Base-by-base conservation (phyloP, 441 rosid genomes). In the Eruca vesicaria region DNA sequence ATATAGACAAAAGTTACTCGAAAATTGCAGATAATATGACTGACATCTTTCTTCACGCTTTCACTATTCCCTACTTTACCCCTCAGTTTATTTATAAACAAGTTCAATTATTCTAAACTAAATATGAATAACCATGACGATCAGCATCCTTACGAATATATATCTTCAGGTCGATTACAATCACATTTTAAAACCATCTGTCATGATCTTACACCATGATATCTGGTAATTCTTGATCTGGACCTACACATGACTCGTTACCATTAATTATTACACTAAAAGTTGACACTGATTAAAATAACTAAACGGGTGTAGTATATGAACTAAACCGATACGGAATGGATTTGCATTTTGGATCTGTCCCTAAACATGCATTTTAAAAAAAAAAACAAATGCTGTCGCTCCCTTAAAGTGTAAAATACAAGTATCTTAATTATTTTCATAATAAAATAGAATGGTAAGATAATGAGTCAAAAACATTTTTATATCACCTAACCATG, bases 41-140 rank as follows among this genome's bases (percentile, higher is more conserved):
- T 69, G 74, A 69, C 70, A 75, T 69, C 58, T 69, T 62, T 74
- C 58, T 75, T 63, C 69, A 60, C 79, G 66, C 75, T 69, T 63
- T 63, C 29, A 20, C 70, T 52, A 55, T 63, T 55, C 66, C 56
- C 60, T 52, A 53, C 14, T 38, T 20, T 69, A 6, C 69, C 79
- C 64, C 19, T 68, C 48, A 20, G n/a, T 66, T 66, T 50, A 60
- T 16, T 9, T 7, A 7, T 10, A 19, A 72, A 16, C 63, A 33
- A 35, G 58, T 35, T 50, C 23, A 15, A 35, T 10, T 33, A 52
- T 11, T 72, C 38, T 3, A n/a, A 57, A 57, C 73, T 31, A 19
- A 60, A n/a, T 15, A 71, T 14, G 48, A 58, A 31, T 29, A 28
- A n/a, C 21, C 58, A 56, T 23, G 36, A 15, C 65, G 4, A 16